Evolutionary conservation across 1,284 basidiomycete genomes (phyloP), one percentile per base, ranked within the genome.

Genomic region (Coriolopsis trogii): DNA sequence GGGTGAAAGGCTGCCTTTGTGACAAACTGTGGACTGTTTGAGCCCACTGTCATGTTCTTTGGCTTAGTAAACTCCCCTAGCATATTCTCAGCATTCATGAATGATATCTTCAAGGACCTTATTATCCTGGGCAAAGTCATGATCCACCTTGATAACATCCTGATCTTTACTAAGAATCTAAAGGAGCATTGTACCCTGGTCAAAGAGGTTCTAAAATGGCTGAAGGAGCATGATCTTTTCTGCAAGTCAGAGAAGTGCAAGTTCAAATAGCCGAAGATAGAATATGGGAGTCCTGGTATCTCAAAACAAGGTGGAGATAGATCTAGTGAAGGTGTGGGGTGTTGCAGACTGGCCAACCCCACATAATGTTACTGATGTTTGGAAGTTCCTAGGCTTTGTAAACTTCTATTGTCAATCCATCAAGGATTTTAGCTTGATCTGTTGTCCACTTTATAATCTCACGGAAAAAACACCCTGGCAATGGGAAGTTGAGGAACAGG

Each of bases 321-420:
- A n/a, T n/a, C n/a, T n/a, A n/a, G n/a, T n/a, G n/a, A n/a, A n/a
- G n/a, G n/a, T n/a, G n/a, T n/a, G n/a, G n/a, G n/a, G n/a, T n/a
- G n/a, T n/a, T n/a, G n/a, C n/a, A n/a, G n/a, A n/a, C n/a, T n/a
- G n/a, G n/a, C n/a, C n/a, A n/a, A n/a, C n/a, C n/a, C n/a, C n/a
- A 26, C 25, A 18, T 12, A 25, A 41, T 0, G 41, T 71, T 5
- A 61, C 62, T 16, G 58, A 70, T 8, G 44, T 73, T 5, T 60
- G 67, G 29, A n/a, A n/a, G n/a, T n/a, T n/a, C n/a, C n/a, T n/a
- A n/a, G n/a, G n/a, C n/a, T n/a, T n/a, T 38, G 51, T 28, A 0
- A 53, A 53, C 46, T 79, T 73, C 61, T 81, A 79, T 43, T 37
- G 70, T 0, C 45, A 65, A 0, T 81, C 80, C 51, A 72, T 81